phyloP scores from a whole-genome alignment of 1,139 yeast genomes.

The Blastobotrys buckinghamii region DNA sequence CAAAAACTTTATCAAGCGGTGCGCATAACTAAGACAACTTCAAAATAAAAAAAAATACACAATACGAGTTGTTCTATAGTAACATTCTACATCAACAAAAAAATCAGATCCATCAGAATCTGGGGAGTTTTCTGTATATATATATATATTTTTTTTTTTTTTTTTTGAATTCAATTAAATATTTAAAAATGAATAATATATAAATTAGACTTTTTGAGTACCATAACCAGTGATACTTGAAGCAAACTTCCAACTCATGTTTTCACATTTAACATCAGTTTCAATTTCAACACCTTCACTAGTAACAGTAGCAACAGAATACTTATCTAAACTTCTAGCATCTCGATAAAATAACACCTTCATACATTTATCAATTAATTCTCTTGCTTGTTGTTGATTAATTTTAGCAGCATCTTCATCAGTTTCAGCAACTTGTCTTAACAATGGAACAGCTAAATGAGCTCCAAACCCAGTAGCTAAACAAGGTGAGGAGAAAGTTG shows the following conservation, averaged over 20 bases:
- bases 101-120: too few relatives aligned
- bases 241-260: conserved; percentile 92
- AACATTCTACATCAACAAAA: too few relatives aligned
- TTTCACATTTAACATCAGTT: conserved; percentile 58
- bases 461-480: conserved; percentile 97
- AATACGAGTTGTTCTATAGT: too few relatives aligned
- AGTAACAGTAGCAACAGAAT: conserved; percentile 69
- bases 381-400: conserved; percentile 67
- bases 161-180: too few relatives aligned
- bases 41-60: too few relatives aligned
- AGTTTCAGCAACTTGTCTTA: conserved; percentile 75
- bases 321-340: conserved; percentile 87
- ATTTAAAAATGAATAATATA: background rate
- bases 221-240: conserved; percentile 87
- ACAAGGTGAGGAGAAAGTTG: conserved; percentile 80
- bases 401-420: conserved; percentile 69
- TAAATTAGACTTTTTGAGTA: conserved; percentile 43
- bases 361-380: conserved; percentile 78
- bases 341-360: conserved; percentile 93
- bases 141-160: background rate
- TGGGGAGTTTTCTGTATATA: too few relatives aligned
- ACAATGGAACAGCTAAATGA: conserved; percentile 85
- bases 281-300: conserved; percentile 57
- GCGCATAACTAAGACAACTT: too few relatives aligned
- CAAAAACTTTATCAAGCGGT: too few relatives aligned